These are phyloP conservation scores for Kwoniella sp. DNA, from an alignment of 768 basidiomycete species.

Conservation along the genomic window DNA sequence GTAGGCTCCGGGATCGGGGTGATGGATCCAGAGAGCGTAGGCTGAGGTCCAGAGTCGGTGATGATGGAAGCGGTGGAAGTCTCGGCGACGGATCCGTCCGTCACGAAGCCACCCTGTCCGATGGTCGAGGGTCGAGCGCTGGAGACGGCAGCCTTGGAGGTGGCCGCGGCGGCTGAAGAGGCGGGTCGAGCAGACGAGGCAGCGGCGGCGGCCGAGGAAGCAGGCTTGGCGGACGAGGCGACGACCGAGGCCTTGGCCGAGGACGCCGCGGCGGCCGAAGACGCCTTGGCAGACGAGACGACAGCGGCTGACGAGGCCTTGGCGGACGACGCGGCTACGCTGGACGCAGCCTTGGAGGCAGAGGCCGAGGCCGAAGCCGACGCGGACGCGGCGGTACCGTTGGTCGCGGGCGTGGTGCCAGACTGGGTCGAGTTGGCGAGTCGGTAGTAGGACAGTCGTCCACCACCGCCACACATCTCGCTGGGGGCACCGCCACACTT, in stretches of 20 bases:
- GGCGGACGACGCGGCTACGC: not conserved
- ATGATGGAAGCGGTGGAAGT: too few species aligned
- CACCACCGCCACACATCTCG: slow-evolving; percentile 27
- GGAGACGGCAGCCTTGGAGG: slow-evolving; percentile 2
- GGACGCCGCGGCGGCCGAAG: not conserved
- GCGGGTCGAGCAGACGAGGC: not conserved
- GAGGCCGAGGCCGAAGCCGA: not conserved
- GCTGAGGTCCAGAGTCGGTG: too few species aligned
- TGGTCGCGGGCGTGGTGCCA: not conserved
- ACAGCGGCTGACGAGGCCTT: not conserved
- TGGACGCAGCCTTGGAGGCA: not conserved
- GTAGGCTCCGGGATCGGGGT: too few species aligned
- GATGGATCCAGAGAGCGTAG: too few species aligned
- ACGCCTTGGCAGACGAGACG: not conserved
- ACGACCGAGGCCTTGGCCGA: slow-evolving; percentile 1
- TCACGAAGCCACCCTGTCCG: slow-evolving; percentile 4
- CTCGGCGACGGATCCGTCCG: slow-evolving; percentile 1
- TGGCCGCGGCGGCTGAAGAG: slow-evolving; percentile 24
- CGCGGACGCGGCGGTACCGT: not conserved
- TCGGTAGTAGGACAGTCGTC: slow-evolving; percentile 20
- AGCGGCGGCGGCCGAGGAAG: not conserved
- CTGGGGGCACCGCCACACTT: slow-evolving; percentile 23
- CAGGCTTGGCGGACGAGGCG: slow-evolving; percentile 28
- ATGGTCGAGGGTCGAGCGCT: slow-evolving; percentile 7
- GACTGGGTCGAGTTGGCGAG: not conserved